These are phyloP conservation scores for Podila clonocystis DNA, from an alignment of 192 early-diverging fungal genomes.

Conservation along the genomic window DNA sequence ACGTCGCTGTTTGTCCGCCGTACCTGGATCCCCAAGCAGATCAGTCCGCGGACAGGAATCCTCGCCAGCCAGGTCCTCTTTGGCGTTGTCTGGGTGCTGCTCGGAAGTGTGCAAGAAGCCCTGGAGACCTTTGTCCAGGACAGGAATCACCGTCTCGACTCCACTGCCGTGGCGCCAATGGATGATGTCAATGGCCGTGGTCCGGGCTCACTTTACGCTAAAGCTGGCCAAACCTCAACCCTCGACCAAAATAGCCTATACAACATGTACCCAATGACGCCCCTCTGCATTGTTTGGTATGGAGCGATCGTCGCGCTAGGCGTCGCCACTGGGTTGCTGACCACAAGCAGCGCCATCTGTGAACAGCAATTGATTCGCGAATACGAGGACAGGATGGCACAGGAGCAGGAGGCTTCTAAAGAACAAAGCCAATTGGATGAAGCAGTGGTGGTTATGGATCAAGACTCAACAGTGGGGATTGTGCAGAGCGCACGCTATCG, in stretches of 20 bases:
- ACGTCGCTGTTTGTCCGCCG: conserved; percentile 4
- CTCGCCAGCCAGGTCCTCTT: conserved; percentile 22
- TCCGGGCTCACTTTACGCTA: background rate
- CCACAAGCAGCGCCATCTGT: conserved; percentile 8
- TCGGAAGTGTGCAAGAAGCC: conserved; percentile 18
- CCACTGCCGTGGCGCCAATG: background rate
- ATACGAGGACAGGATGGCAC: background rate
- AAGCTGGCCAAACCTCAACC: background rate
- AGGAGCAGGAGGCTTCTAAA: too few species aligned
- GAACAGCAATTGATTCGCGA: background rate
- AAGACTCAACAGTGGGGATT: too few species aligned
- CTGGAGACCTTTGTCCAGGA: conserved; percentile 12
- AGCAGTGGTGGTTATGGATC: too few species aligned
- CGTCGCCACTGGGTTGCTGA: conserved; percentile 29
- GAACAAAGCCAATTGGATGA: too few species aligned
- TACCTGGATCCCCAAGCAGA: background rate
- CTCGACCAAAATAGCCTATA: background rate
- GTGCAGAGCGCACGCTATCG: background rate
- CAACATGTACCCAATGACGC: background rate
- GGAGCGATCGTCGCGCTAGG: conserved; percentile 15
- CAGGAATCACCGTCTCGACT: background rate
- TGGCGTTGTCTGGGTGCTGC: conserved; percentile 22
- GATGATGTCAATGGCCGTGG: background rate
- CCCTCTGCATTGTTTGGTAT: conserved; percentile 26
- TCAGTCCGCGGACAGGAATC: conserved; percentile 11